Evolutionary conservation across 768 basidiomycete genomes (phyloP).

Genomic region (Tephrocybe sp.): DNA sequence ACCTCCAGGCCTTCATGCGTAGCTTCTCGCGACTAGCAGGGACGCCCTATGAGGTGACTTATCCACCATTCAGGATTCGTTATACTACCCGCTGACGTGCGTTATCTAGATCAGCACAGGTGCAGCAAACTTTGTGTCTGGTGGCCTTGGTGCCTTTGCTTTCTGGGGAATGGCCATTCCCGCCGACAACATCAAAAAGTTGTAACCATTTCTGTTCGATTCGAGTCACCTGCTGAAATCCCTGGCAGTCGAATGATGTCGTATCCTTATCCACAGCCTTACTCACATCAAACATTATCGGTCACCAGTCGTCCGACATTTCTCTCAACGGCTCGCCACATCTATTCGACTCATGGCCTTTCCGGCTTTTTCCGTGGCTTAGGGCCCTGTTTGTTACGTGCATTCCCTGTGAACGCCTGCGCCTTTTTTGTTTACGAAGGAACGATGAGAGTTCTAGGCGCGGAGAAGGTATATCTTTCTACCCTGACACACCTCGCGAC

Average conservation of each 20-base stretch:
- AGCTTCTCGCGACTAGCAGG: slow-evolving; percentile 53
- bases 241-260: slow-evolving; percentile 63
- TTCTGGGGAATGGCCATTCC: slow-evolving; percentile 75
- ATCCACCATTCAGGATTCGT: not conserved
- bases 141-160: slow-evolving; percentile 59
- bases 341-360: slow-evolving; percentile 52
- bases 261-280: slow-evolving; percentile 45
- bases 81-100: not conserved
- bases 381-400: slow-evolving; percentile 65
- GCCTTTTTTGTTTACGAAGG: slow-evolving; percentile 82
- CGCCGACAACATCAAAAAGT: slow-evolving; percentile 86
- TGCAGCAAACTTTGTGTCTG: slow-evolving; percentile 62
- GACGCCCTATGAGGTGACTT: slow-evolving; percentile 59
- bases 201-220: slow-evolving; percentile 16
- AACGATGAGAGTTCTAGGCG: slow-evolving; percentile 61
- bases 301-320: slow-evolving; percentile 45
- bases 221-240: slow-evolving; percentile 13
- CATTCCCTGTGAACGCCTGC: slow-evolving; percentile 79
- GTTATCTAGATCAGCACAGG: slow-evolving; percentile 57
- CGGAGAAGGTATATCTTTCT: slow-evolving; percentile 55
- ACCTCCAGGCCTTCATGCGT: slow-evolving; percentile 56
- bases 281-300: slow-evolving; percentile 31
- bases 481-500: slow-evolving; percentile 3
- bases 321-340: slow-evolving; percentile 46
- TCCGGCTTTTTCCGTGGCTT: slow-evolving; percentile 67